Evolutionary conservation across 257 asterid species (phyloP).

Genomic region (Ophiorrhiza pumila): DNA sequence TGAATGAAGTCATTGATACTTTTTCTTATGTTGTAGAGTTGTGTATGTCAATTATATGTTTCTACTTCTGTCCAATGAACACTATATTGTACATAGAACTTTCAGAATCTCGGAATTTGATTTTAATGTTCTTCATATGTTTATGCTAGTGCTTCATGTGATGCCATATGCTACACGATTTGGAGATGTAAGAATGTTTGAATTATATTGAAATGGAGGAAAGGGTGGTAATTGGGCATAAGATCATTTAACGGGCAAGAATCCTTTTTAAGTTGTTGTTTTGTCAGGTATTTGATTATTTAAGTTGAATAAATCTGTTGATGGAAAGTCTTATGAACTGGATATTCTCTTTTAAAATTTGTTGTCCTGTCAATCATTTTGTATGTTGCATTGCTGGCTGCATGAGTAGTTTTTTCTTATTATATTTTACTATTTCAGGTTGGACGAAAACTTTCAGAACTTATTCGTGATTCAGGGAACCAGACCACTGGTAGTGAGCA

Average conservation of each 20-base stretch:
- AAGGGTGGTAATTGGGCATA: not conserved
- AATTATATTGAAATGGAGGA: not conserved
- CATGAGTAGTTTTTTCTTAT: not conserved
- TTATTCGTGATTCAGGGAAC: slow-evolving; percentile 90
- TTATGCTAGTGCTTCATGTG: not conserved
- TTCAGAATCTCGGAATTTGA: not conserved
- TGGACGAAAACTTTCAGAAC: slow-evolving; percentile 86
- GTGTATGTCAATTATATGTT: not conserved
- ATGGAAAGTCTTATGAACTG: not conserved
- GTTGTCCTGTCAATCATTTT: not conserved
- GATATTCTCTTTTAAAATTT: not conserved
- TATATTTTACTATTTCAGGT: slow-evolving; percentile 50
- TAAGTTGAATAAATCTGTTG: not conserved
- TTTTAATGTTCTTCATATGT: not conserved
- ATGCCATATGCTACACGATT: not conserved
- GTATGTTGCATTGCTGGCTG: not conserved
- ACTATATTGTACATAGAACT: too few species aligned
- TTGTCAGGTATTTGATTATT: not conserved
- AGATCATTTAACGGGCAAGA: too few species aligned
- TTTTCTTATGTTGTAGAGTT: not conserved
- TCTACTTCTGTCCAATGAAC: not conserved
- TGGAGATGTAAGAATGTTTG: not conserved
- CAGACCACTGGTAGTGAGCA: slow-evolving; percentile 81
- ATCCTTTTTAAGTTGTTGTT: too few species aligned
- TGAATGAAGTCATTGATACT: not conserved